Conservation (phyloP, 768 basidiomycete genomes). For the Clavulina sp. region DNA sequence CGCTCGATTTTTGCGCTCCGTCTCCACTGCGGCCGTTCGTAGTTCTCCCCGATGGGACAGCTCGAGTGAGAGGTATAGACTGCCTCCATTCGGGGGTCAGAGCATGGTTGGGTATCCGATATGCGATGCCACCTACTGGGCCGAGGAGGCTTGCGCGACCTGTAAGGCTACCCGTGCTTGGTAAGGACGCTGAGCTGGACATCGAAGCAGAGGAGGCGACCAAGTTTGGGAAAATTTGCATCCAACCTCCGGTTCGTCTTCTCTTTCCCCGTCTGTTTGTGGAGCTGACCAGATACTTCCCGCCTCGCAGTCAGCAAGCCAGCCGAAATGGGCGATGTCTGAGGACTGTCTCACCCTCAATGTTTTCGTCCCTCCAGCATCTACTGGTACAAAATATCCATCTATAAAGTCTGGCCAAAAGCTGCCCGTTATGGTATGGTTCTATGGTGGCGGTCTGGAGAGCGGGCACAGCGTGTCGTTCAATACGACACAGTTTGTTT, state of each 20-base stretch:
- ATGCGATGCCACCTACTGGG: background rate
- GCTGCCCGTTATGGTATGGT: conserved; percentile 30
- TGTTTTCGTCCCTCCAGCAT: conserved; percentile 25
- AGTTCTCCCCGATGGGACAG: too few relatives aligned
- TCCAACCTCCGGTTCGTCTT: background rate
- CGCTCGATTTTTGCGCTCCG: too few relatives aligned
- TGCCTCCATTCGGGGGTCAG: too few relatives aligned
- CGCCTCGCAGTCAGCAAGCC: background rate
- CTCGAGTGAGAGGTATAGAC: too few relatives aligned
- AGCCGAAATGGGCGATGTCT: conserved; percentile 13
- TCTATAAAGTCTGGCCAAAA: background rate
- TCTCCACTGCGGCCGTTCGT: too few relatives aligned
- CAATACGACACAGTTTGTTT: conserved; percentile 16
- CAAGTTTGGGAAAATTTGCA: background rate
- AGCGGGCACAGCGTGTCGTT: conserved; percentile 17
- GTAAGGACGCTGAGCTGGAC: too few relatives aligned
- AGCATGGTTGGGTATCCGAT: background rate
- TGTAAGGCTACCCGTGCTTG: too few relatives aligned
- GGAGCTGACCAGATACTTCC: too few relatives aligned
- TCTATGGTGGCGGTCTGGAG: conserved; percentile 22
- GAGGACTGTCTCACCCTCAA: conserved; percentile 36
- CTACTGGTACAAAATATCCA: conserved; percentile 4
- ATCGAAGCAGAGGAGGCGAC: background rate
- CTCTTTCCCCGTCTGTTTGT: background rate
- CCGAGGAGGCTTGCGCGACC: background rate